These are phyloP conservation scores for Leersia perrieri DNA, from an alignment of 176 grass and related monocot genomes.

Conservation along the genomic window DNA sequence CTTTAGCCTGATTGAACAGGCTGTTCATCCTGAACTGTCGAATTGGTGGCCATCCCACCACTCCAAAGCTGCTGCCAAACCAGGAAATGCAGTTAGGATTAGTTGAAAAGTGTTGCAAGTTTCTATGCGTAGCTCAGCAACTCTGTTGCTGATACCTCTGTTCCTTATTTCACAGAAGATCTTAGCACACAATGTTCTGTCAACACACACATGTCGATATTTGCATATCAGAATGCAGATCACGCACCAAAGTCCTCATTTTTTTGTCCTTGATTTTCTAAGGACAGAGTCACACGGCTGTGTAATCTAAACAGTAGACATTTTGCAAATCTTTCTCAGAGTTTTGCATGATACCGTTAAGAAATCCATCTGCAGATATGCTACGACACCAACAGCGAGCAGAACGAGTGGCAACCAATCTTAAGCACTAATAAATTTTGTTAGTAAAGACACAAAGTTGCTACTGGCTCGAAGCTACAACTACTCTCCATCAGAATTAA, in stretches of 20 bases:
- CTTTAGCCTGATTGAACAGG: constrained; percentile 67
- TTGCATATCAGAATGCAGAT: constrained; percentile 22
- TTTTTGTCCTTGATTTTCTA: background rate
- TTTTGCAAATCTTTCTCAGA: background rate
- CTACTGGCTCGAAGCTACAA: background rate
- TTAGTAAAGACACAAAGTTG: background rate
- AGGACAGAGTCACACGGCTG: background rate
- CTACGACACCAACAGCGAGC: constrained; percentile 14
- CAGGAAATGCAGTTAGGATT: background rate
- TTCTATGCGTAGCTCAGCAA: background rate
- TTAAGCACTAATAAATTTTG: background rate
- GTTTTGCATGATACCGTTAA: background rate
- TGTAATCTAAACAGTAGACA: background rate
- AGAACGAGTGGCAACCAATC: background rate
- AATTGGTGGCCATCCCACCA: constrained; percentile 89
- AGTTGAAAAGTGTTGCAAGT: background rate
- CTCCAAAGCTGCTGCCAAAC: constrained; percentile 46
- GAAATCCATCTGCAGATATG: background rate
- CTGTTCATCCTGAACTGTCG: constrained; percentile 79
- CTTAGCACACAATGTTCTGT: background rate
- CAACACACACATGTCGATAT: background rate
- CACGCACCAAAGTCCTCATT: background rate
- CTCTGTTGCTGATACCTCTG: background rate
- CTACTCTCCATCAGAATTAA: background rate
- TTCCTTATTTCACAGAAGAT: background rate